phyloP scores from a whole-genome alignment of 2,329 filamentous ascomycete genomes.

The Aspergillus fijiensis region DNA sequence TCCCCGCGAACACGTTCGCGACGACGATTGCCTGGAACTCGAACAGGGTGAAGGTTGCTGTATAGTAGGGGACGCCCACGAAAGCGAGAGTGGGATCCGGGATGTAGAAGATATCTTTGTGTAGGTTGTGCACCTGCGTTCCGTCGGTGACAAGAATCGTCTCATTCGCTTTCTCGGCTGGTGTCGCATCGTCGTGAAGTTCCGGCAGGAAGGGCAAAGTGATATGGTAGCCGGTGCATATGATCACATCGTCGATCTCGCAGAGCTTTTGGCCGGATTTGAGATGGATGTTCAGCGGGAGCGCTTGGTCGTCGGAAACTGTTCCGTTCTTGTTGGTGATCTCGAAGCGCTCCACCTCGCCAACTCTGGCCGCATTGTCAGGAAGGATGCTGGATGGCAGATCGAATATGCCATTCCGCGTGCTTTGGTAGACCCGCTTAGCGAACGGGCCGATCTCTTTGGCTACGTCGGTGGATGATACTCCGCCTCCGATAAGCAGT shows the following conservation, averaged over 20 bases:
- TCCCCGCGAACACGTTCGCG: conserved; percentile 57
- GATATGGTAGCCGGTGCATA: conserved; percentile 69
- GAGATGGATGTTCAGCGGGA: conserved; percentile 55
- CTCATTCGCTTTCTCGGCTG: conserved; percentile 51
- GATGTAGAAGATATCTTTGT: conserved; percentile 72
- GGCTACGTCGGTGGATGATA: conserved; percentile 57
- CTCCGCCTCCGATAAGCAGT: conserved; percentile 56
- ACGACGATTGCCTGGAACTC: conserved; percentile 67
- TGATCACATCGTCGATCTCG: conserved; percentile 60
- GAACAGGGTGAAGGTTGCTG: conserved; percentile 67
- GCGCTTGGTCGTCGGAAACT: conserved; percentile 30
- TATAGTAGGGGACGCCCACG: conserved; percentile 64
- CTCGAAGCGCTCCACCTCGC: conserved; percentile 52
- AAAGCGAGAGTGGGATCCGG: conserved; percentile 64
- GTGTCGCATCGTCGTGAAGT: conserved; percentile 48
- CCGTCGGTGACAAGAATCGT: conserved; percentile 63
- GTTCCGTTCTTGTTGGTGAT: not conserved
- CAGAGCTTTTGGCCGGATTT: conserved; percentile 54
- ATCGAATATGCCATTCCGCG: conserved; percentile 62
- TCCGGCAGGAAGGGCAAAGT: conserved; percentile 63
- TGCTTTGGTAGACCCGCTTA: conserved; percentile 54
- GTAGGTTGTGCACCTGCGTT: conserved; percentile 63
- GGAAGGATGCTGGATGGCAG: conserved; percentile 56
- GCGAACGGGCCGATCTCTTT: conserved; percentile 51
- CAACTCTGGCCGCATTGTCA: conserved; percentile 52